Conservation (phyloP, 768 basidiomycete species). For the Amanita muscaria region DNA sequence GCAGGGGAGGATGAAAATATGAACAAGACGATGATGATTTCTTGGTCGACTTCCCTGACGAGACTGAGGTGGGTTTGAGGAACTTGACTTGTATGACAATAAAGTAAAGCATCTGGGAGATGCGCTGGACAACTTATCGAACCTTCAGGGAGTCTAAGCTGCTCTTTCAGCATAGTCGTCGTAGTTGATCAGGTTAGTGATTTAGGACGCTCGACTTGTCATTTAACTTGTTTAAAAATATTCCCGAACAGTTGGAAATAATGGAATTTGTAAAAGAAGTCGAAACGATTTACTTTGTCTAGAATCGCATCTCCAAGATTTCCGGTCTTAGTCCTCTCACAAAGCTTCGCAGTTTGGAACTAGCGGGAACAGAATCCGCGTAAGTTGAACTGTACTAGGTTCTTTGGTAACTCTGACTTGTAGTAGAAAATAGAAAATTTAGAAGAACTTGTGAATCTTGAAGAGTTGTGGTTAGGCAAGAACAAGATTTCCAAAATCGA, state of each 20-base stretch:
- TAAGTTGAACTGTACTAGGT: slow-evolving; percentile 26
- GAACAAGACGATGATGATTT: slow-evolving; percentile 55
- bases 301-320: slow-evolving; percentile 88
- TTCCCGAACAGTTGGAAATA: slow-evolving; percentile 63
- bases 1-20: slow-evolving; percentile 37
- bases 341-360: slow-evolving; percentile 74
- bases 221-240: slow-evolving; percentile 77
- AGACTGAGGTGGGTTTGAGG: slow-evolving; percentile 82
- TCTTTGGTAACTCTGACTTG: too few relatives aligned
- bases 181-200: not conserved
- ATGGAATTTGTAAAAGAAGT: slow-evolving; percentile 51
- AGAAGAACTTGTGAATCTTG: slow-evolving; percentile 69
- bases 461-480: slow-evolving; percentile 96
- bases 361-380: slow-evolving; percentile 89
- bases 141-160: slow-evolving; percentile 50
- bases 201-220: slow-evolving; percentile 81
- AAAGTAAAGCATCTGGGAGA: slow-evolving; percentile 71
- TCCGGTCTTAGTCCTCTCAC: slow-evolving; percentile 45
- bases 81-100: slow-evolving; percentile 95
- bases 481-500: slow-evolving; percentile 90
- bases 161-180: slow-evolving; percentile 1
- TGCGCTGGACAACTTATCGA: slow-evolving; percentile 48
- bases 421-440: slow-evolving; percentile 83
- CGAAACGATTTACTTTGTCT: slow-evolving; percentile 84
- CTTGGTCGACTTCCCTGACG: slow-evolving; percentile 71